Percentiles rank a stretch among this genome's conserved stretches.
These are phyloP conservation scores for Paracamarosporium sp. DNA, from an alignment of 2,329 filamentous ascomycete genomes.

Conservation along the genomic window DNA sequence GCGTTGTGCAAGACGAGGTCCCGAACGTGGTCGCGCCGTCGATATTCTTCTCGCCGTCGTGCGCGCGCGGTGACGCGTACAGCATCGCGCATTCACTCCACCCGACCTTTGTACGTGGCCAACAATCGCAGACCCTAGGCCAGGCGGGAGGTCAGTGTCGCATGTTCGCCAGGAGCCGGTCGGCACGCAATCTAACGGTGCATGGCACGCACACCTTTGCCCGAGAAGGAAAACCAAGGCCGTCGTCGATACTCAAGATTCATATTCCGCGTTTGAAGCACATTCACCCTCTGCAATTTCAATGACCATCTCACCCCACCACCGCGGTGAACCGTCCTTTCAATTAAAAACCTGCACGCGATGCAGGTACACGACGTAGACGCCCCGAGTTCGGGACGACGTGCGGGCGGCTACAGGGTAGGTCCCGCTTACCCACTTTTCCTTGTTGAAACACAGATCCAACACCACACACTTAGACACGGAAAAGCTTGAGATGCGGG, in stretches of 20 bases:
- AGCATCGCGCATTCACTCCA: conserved; percentile 1
- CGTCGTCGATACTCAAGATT: conserved; percentile 34
- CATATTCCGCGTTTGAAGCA: conserved; percentile 19
- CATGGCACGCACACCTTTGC: background rate
- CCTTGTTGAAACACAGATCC: conserved; percentile 43
- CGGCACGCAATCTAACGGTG: conserved; percentile 1
- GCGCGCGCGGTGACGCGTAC: conserved; percentile 25
- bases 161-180: conserved; percentile 1
- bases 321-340: background rate
- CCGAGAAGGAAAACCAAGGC: background rate
- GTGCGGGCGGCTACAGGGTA: conserved; percentile 44
- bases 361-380: conserved; percentile 31
- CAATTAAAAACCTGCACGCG: conserved; percentile 14
- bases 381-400: conserved; percentile 28
- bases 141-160: conserved; percentile 2
- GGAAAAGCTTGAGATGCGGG: conserved; percentile 38
- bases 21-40: conserved; percentile 25
- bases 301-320: background rate
- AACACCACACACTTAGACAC: conserved; percentile 39
- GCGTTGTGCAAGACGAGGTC: conserved; percentile 26
- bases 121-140: conserved; percentile 4
- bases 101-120: background rate
- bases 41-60: conserved; percentile 14
- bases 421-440: conserved; percentile 30
- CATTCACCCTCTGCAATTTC: background rate